Evolutionary conservation across 176 grass and related monocot genomes (phyloP).

Genomic region (Cenchrus purpureus): DNA sequence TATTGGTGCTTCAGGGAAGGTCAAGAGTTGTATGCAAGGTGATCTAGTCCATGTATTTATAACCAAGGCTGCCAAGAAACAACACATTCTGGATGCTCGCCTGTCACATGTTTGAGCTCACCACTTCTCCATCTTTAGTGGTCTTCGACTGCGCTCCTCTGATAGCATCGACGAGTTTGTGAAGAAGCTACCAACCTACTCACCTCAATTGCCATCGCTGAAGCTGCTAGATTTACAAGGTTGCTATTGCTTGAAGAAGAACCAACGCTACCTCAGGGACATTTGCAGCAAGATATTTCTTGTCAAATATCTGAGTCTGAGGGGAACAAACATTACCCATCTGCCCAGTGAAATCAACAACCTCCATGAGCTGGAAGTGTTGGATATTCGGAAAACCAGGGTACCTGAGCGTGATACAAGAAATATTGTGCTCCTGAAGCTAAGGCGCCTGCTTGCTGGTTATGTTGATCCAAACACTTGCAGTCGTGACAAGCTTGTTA

Average conservation of each 20-base stretch:
- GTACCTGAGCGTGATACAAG: not conserved
- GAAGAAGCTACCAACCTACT: not conserved
- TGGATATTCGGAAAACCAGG: not conserved
- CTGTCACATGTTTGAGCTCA: constrained; percentile 22
- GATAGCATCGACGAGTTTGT: not conserved
- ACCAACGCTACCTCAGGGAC: not conserved
- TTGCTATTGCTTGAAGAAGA: not conserved
- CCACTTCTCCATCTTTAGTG: constrained; percentile 34
- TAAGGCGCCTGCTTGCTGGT: not conserved
- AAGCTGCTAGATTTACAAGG: not conserved
- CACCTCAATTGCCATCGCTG: not conserved
- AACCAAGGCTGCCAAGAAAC: not conserved
- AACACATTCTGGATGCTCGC: constrained; percentile 19
- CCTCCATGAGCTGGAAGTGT: not conserved
- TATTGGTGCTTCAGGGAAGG: not conserved
- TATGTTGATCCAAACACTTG: not conserved
- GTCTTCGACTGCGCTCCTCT: not conserved
- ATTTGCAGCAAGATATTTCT: not conserved
- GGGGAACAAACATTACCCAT: not conserved
- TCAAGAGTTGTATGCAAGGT: constrained; percentile 16
- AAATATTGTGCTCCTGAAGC: not conserved
- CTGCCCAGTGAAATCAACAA: not conserved
- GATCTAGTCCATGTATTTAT: constrained; percentile 11
- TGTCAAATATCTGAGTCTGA: not conserved
- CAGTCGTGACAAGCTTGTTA: not conserved